Conservation (phyloP, 495 filamentous ascomycete genomes). For the Penicillium crystallinum region DNA sequence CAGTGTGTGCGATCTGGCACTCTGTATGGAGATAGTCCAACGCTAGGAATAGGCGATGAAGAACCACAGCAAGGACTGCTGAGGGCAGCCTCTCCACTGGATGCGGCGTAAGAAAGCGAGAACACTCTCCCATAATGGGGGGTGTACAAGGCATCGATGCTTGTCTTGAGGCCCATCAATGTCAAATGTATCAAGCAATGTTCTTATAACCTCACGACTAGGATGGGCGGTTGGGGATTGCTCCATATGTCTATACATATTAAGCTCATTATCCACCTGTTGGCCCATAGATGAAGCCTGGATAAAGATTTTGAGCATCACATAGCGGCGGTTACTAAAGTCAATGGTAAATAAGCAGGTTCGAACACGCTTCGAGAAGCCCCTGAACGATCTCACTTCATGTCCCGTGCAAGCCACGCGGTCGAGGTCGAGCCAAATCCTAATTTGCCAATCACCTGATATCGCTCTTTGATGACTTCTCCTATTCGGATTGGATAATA, state of each 20-base stretch:
- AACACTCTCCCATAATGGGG: slow-evolving; percentile 39
- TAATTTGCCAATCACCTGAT: neutral
- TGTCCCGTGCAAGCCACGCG: neutral
- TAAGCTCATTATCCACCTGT: slow-evolving; percentile 26
- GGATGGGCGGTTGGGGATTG: slow-evolving; percentile 16
- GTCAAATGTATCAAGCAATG: slow-evolving; percentile 32
- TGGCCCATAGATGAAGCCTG: slow-evolving; percentile 19
- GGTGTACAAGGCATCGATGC: slow-evolving; percentile 39
- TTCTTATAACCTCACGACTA: slow-evolving; percentile 20
- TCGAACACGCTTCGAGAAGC: neutral
- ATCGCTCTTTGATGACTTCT: neutral
- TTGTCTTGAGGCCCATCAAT: slow-evolving; percentile 30
- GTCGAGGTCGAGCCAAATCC: neutral
- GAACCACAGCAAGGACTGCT: slow-evolving; percentile 20
- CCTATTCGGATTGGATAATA: neutral
- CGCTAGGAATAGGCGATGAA: slow-evolving; percentile 33
- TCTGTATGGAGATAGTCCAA: slow-evolving; percentile 44
- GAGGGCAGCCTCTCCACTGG: slow-evolving; percentile 23
- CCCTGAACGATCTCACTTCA: neutral
- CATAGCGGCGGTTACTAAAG: slow-evolving; percentile 21
- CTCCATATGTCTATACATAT: slow-evolving; percentile 26
- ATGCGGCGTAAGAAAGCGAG: slow-evolving; percentile 29
- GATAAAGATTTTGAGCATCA: slow-evolving; percentile 31
- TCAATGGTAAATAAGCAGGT: neutral
- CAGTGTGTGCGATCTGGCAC: slow-evolving; percentile 44